phyloP scores from a whole-genome alignment of 129 eudicot species.

The Helianthus annuus region HanXRQr2.0-SUNRISE NC_035438.2:11263957-11264456 shows the following conservation, averaged over 20 bases:
- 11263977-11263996: conserved; percentile 70
- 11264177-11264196: not conserved
- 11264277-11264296: not conserved
- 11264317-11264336: too few species aligned
- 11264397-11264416: too few species aligned
- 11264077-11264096: conserved; percentile 72
- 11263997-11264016: conserved; percentile 53
- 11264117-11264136: not conserved
- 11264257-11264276: not conserved
- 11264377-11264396: too few species aligned
- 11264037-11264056: conserved; percentile 72
- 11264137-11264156: not conserved
- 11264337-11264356: too few species aligned
- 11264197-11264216: not conserved
- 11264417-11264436: too few species aligned
- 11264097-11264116: conserved; percentile 40
- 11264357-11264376: too few species aligned
- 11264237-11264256: conserved; percentile 7
- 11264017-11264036: conserved; percentile 56
- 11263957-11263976: conserved; percentile 58
- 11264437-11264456: too few species aligned
- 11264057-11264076: conserved; percentile 80
- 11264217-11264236: conserved; percentile 19
- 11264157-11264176: not conserved
- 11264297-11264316: too few species aligned